Evolutionary conservation across 495 filamentous ascomycete species (phyloP), one percentile per base, ranked within the genome.

Genomic region (Xylona heveae): DNA sequence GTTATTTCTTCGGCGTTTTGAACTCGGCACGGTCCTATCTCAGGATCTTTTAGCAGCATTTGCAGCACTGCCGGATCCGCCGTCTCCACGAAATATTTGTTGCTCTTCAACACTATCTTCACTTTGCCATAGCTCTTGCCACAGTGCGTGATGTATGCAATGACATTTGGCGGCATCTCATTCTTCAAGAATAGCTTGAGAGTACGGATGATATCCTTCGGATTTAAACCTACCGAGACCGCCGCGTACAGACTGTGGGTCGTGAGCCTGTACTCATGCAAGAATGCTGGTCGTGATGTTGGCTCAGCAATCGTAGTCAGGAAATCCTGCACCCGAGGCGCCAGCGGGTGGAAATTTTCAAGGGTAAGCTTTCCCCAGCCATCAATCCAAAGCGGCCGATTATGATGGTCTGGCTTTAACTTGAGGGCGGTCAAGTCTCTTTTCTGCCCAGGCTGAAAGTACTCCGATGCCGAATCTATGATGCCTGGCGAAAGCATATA

Each of bases 261-360:
- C 0, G 81, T 94, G 45, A 97, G 61, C 20, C 68, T 64, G 54
- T 94, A 97, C 51, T 97, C 85, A 49, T 94, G 85, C 8, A 97
- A 59, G 45, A 76, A 80, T 6, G 63, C 70, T 25, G 85, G 83
- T 23, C 85, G 68, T 14, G 81, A 91, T 38, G 79, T 57, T 26
- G 85, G 85, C 55, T 97, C 85, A 23, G 84, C 82, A 42, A 97
- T 81, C 25, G 83, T 91, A 31, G 84, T 88, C 35, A 97, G 59
- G 50, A 97, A 93, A 48, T 91, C 81, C 41, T 90, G 78, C 3
- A 80, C 85, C 45, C 82, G 73, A 23, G 70, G 60, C 15, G 83
- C 76, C 24, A 83, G 52, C 1, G 82, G 77, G 18, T 71, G 80
- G 58, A 93, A 94, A 39, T 78, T 88, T 60, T 97, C 85, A 10